Evolutionary conservation across 805 yeast genomes (phyloP), one percentile per base, ranked within the genome.

Genomic region (Lachancea thermotolerans): DNA sequence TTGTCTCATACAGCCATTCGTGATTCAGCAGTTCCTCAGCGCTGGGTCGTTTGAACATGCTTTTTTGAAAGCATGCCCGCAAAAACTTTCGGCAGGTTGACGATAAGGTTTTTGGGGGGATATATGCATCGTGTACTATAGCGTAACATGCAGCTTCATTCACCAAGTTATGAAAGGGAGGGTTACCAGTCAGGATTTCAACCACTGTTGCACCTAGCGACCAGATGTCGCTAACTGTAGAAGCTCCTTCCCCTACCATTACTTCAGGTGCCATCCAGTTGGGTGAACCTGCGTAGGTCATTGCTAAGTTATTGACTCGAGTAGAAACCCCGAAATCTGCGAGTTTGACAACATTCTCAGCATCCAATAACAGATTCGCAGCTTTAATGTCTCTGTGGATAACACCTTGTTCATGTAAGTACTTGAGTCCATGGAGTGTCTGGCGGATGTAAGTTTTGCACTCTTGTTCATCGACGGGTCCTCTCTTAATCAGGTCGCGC

Each of bases 181-280:
- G 98, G 41, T 78, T 74, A 0, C 88, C 95, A 0, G 95, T 83
- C 42, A 87, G 68, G 35, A 93, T 69, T 62, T 93, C 99, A 2
- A 91, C 78, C 2, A 90, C 77, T 0, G 98, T 91, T n/a, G 97
- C 95, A 2, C 98, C 99, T 25, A 93, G 65, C 7, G 95, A 85
- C 98, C 93, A 85, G 27, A 85, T 78, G 66, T 93, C 99, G 2
- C 95, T 86, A 1, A 95, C 84, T 0, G 91, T 79, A 9, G 95
- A 82, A 1, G 91, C 84, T 2, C 95, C 95, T 56, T 83, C 85
- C 54, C 88, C 81, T 35, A 82, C 71, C 3, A 93, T 85, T 2
- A 95, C 81, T 59, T 93, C 99, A 0, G 99, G 99, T 0, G 99
- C 97, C 96, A 93, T 90, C 98, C 98, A 93, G 60, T 91, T 85